Evolutionary conservation across 139 green algal species (phyloP).

Genomic region (Marvania coccoides): DNA sequence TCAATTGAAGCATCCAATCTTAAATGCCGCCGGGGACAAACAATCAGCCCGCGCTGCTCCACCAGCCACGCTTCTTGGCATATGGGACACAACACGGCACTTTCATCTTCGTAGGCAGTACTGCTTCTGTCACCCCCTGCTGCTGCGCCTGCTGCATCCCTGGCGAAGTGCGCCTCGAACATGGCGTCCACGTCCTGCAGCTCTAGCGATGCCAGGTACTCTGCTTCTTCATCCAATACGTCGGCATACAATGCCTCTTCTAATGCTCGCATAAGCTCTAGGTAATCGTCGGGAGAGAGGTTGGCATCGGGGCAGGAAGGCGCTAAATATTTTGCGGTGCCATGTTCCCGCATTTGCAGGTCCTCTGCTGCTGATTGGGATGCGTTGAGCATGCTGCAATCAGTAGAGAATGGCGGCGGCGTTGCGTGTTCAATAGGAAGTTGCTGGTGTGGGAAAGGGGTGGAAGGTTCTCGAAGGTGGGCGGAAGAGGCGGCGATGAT

Average conservation of each 20-base stretch:
- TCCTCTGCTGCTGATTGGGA: not conserved
- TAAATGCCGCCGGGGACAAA: slow-evolving; percentile 24
- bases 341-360: not conserved
- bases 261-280: slow-evolving; percentile 6
- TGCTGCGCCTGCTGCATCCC: slow-evolving; percentile 28
- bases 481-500: not conserved
- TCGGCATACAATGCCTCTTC: not conserved
- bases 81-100: slow-evolving; percentile 13
- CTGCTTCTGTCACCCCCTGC: not conserved
- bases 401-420: not conserved
- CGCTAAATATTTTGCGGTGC: not conserved
- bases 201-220: slow-evolving; percentile 9
- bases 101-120: not conserved
- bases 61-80: slow-evolving; percentile 11
- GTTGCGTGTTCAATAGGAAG: not conserved
- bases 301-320: not conserved
- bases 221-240: not conserved
- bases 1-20: slow-evolving; percentile 23
- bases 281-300: slow-evolving; percentile 1
- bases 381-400: not conserved
- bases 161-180: not conserved
- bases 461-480: not conserved
- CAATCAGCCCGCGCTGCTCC: slow-evolving; percentile 9
- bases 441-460: not conserved
- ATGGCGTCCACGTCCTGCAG: slow-evolving; percentile 1